Evolutionary conservation across 768 basidiomycete species (phyloP).

Genomic region (Mrakia frigida): DNA sequence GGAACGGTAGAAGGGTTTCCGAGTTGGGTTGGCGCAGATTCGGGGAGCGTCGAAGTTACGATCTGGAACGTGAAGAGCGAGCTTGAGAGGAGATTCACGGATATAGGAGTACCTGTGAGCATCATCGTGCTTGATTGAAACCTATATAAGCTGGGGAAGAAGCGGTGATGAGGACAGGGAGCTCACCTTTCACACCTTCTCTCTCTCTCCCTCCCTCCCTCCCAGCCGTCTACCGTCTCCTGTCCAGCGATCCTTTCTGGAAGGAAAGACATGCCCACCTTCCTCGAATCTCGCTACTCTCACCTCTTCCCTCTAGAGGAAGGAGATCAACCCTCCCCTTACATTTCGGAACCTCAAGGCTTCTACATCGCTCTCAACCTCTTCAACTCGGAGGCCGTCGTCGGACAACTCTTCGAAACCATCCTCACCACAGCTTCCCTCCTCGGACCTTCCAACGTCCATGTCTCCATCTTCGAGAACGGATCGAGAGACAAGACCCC

Average conservation of each 20-base stretch:
- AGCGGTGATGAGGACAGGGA: too few species aligned
- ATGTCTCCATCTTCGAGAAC: slow-evolving; percentile 32
- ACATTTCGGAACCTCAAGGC: slow-evolving; percentile 7
- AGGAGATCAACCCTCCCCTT: not conserved
- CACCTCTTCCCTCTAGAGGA: slow-evolving; percentile 23
- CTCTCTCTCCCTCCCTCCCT: not conserved
- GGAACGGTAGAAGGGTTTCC: slow-evolving; percentile 2
- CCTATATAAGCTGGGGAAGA: not conserved
- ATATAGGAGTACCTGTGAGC: slow-evolving; percentile 12
- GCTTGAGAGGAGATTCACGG: slow-evolving; percentile 10
- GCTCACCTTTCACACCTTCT: not conserved
- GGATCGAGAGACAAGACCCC: slow-evolving; percentile 26
- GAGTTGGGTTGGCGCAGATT: slow-evolving; percentile 4
- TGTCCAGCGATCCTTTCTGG: slow-evolving; percentile 22
- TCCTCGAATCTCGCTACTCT: slow-evolving; percentile 20
- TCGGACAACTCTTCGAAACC: slow-evolving; percentile 25
- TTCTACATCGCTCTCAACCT: slow-evolving; percentile 33
- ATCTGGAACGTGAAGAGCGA: slow-evolving; percentile 22
- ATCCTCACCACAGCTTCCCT: slow-evolving; percentile 21
- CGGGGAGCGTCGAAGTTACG: slow-evolving; percentile 3
- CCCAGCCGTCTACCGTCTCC: slow-evolving; percentile 4
- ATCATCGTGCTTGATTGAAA: not conserved
- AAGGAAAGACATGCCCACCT: not conserved
- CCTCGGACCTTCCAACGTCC: slow-evolving; percentile 29
- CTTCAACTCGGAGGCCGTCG: slow-evolving; percentile 24